These are phyloP conservation scores for Solanum piurae DNA, from an alignment of 257 asterid genomes.

Conservation along the genomic window DNA sequence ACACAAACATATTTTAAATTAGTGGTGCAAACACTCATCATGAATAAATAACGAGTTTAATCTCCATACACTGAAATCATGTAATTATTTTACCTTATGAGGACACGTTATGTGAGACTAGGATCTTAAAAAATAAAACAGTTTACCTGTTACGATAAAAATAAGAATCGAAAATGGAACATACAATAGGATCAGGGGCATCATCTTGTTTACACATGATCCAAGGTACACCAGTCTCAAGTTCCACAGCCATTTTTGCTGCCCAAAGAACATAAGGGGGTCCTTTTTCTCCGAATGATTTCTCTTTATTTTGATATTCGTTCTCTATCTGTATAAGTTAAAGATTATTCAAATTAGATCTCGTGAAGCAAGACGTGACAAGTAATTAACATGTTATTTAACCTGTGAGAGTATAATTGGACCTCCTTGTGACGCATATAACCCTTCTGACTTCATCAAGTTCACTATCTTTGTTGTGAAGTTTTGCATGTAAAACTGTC, in stretches of 20 bases:
- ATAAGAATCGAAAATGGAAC: background rate
- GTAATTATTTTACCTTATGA: too few relatives aligned
- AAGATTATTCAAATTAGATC: too few relatives aligned
- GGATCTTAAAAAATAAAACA: too few relatives aligned
- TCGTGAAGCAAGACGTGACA: background rate
- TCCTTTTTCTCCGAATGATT: slow-evolving; percentile 32
- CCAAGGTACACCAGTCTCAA: slow-evolving; percentile 83
- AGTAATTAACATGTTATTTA: background rate
- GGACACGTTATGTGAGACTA: background rate
- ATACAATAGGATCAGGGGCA: slow-evolving; percentile 88
- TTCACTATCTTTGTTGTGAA: slow-evolving; percentile 61
- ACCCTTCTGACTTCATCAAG: slow-evolving; percentile 59
- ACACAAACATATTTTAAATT: background rate
- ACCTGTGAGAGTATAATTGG: slow-evolving; percentile 91
- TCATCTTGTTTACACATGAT: slow-evolving; percentile 91
- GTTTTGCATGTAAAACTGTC: slow-evolving; percentile 55
- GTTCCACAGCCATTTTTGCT: slow-evolving; percentile 69
- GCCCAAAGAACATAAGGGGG: slow-evolving; percentile 81
- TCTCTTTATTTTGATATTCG: slow-evolving; percentile 66
- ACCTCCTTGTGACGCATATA: slow-evolving; percentile 88
- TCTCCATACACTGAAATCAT: background rate
- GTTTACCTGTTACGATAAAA: too few relatives aligned
- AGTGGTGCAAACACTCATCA: background rate
- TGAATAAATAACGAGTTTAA: background rate
- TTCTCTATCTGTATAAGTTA: slow-evolving; percentile 55